Percentiles rank a stretch among this genome's conserved stretches.
phyloP scores from a whole-genome alignment of 2,329 filamentous ascomycete genomes.

The Harringtonia aguacate region DNA sequence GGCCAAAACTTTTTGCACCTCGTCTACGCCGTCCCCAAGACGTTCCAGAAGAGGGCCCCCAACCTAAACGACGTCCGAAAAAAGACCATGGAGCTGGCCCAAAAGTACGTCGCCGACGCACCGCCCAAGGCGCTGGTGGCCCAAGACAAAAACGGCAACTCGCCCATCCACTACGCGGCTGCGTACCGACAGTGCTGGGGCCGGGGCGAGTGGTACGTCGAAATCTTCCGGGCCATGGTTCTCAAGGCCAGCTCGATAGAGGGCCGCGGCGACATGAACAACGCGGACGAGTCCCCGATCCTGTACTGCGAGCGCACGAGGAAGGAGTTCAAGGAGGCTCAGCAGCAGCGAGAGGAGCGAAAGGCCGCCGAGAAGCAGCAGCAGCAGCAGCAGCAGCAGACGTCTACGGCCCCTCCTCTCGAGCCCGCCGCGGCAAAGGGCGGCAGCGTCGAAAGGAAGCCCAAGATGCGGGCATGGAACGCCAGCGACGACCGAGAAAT shows the following conservation, averaged over 20 bases:
- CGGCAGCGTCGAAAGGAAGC: background rate
- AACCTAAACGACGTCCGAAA: background rate
- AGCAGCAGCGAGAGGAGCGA: background rate
- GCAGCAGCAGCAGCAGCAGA: too few relatives aligned
- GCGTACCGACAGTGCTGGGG: background rate
- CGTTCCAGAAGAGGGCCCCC: background rate
- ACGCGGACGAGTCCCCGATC: background rate
- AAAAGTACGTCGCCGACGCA: background rate
- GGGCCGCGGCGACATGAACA: background rate
- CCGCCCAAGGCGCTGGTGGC: background rate
- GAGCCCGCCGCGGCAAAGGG: background rate
- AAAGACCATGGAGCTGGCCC: background rate
- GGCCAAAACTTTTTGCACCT: background rate
- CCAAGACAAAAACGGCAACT: background rate
- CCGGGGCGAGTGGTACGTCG: background rate
- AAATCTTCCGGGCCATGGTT: background rate
- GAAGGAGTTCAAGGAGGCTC: background rate
- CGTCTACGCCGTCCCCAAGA: background rate
- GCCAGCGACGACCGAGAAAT: background rate
- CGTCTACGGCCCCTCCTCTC: background rate
- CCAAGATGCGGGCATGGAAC: background rate
- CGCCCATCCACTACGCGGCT: conserved; percentile 1
- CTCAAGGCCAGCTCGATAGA: background rate
- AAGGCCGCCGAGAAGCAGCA: background rate
- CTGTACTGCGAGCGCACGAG: background rate